phyloP scores from a whole-genome alignment of 352 stramenopile genomes.

The Pseudoperonospora humuli region DNA sequence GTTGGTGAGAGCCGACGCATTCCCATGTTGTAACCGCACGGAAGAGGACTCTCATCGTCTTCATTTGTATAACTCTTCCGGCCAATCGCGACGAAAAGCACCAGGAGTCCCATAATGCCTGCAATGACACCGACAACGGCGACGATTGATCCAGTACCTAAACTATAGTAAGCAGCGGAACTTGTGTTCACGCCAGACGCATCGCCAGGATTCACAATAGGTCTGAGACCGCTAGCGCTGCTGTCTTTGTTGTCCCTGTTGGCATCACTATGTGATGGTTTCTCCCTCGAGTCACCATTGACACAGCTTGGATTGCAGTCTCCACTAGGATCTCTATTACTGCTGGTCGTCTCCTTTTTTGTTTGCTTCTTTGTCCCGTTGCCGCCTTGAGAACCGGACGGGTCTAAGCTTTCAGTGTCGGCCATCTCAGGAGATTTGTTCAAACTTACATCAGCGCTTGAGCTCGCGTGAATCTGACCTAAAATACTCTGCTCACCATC shows the following conservation, averaged over 20 bases:
- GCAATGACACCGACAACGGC: constrained; percentile 63
- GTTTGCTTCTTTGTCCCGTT: neutral
- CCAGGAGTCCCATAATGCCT: constrained; percentile 46
- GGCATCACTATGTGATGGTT: neutral
- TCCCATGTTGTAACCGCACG: constrained; percentile 37
- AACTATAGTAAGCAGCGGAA: constrained; percentile 39
- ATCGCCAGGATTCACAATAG: constrained; percentile 19
- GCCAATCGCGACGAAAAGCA: constrained; percentile 51
- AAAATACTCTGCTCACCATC: constrained; percentile 3
- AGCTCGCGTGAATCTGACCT: constrained; percentile 21
- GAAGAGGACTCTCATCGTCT: constrained; percentile 38
- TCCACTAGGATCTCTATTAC: constrained; percentile 6
- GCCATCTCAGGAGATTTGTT: neutral
- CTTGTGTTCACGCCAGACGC: constrained; percentile 42
- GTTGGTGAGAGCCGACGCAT: constrained; percentile 43
- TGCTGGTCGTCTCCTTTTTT: constrained; percentile 4
- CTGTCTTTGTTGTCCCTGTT: constrained; percentile 4
- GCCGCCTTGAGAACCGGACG: neutral
- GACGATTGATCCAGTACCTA: constrained; percentile 56
- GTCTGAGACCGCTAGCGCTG: constrained; percentile 7
- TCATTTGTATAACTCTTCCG: constrained; percentile 54
- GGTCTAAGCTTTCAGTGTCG: neutral
- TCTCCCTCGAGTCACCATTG: neutral
- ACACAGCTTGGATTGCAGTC: neutral
- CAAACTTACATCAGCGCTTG: constrained; percentile 15